Evolutionary conservation across 306 rosid genomes (phyloP).

Genomic region (Prunus mira): DNA sequence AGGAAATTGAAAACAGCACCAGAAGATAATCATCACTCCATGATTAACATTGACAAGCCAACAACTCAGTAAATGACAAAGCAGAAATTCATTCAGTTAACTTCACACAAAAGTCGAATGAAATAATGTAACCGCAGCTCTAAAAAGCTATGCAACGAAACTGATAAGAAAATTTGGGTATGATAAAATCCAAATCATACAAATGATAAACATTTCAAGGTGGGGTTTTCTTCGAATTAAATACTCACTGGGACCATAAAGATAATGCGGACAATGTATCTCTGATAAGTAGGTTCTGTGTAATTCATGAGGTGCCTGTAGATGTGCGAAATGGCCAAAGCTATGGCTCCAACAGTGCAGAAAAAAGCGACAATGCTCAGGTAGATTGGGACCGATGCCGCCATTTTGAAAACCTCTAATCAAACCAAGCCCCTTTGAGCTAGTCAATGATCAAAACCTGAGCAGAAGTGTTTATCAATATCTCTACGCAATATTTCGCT

Average conservation of each 20-base stretch:
- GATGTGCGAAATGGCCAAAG: slow-evolving; percentile 70
- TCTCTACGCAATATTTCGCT: background rate
- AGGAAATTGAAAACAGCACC: background rate
- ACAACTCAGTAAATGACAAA: background rate
- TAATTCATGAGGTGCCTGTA: slow-evolving; percentile 87
- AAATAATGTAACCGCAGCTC: background rate
- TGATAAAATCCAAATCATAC: background rate
- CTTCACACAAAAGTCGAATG: background rate
- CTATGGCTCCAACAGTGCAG: slow-evolving; percentile 83
- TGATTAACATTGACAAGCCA: background rate
- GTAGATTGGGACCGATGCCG: slow-evolving; percentile 57
- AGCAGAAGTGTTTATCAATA: background rate
- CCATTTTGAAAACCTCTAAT: slow-evolving; percentile 39
- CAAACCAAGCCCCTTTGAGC: background rate
- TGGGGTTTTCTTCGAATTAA: background rate
- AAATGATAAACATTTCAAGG: background rate
- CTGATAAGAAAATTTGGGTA: too few relatives aligned
- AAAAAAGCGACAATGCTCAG: slow-evolving; percentile 60
- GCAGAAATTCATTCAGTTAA: background rate
- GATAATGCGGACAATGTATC: slow-evolving; percentile 84
- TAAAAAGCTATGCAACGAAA: background rate
- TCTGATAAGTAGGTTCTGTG: slow-evolving; percentile 95
- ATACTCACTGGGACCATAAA: slow-evolving; percentile 92
- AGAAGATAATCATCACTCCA: background rate
- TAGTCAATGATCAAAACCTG: slow-evolving; percentile 14